These are phyloP conservation scores for Auricularia sp. DNA, from an alignment of 768 basidiomycete genomes.

Conservation along the genomic window DNA sequence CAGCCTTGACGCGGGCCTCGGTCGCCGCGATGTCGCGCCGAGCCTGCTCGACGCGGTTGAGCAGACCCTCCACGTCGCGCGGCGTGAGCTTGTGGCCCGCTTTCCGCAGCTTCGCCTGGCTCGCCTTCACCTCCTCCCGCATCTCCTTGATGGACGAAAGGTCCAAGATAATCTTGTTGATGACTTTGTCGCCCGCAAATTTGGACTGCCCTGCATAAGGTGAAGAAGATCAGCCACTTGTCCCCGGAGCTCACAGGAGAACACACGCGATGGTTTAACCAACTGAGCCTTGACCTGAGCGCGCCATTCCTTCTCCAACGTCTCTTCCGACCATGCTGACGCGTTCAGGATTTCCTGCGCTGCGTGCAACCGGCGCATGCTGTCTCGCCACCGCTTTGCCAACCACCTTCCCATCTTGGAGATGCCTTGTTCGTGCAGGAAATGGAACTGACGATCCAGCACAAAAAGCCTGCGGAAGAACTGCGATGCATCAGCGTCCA, in stretches of 20 bases:
- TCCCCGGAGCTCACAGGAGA: not conserved
- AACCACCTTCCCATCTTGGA: too few species aligned
- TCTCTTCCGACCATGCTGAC: not conserved
- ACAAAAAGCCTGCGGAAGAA: not conserved
- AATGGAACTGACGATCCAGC: not conserved
- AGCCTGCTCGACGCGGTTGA: not conserved
- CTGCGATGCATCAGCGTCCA: too few species aligned
- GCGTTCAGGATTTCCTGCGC: not conserved
- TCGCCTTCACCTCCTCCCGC: not conserved
- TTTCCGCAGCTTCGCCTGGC: not conserved
- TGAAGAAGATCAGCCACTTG: not conserved
- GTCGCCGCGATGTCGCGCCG: not conserved
- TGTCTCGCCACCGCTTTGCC: not conserved
- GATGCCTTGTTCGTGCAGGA: not conserved
- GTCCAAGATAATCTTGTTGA: not conserved
- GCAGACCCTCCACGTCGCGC: not conserved
- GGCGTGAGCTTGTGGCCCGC: not conserved
- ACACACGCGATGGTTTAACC: not conserved
- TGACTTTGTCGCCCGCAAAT: not conserved
- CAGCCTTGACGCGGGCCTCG: not conserved
- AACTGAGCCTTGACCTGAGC: not conserved
- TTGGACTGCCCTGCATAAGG: not conserved
- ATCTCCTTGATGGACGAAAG: not conserved
- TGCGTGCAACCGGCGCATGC: not conserved
- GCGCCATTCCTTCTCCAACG: not conserved